phyloP scores from a whole-genome alignment of 169 alveolate genomes.

The Plasmodium vivax region DNA sequence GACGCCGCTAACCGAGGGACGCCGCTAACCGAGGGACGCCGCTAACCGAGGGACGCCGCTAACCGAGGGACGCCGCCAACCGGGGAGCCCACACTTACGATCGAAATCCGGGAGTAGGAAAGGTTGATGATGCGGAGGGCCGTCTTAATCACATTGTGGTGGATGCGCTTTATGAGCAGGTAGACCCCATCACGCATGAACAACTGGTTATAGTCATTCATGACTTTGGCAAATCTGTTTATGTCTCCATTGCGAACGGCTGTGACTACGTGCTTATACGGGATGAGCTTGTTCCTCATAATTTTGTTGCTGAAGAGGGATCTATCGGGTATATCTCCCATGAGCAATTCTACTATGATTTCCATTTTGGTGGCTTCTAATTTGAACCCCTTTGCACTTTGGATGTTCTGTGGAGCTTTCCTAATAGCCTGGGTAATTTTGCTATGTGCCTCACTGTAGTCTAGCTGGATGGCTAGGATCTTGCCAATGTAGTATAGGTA shows the following conservation, averaged over 20 bases:
- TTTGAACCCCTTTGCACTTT: conserved; percentile 92
- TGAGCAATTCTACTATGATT: conserved; percentile 93
- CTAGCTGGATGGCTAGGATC: conserved; percentile 95
- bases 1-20: no score
- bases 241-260: conserved; percentile 95
- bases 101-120: conserved; percentile 92
- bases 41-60: not conserved
- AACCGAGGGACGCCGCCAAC: not conserved
- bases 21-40: not conserved
- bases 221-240: conserved; percentile 87
- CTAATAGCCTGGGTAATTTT: conserved; percentile 92
- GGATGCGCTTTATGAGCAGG: conserved; percentile 91
- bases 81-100: conserved; percentile 76
- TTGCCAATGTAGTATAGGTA: conserved; percentile 94
- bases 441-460: conserved; percentile 93
- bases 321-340: conserved; percentile 98
- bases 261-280: conserved; percentile 92
- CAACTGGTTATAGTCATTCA: conserved; percentile 81
- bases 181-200: conserved; percentile 92
- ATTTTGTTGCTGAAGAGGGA: conserved; percentile 89
- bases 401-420: conserved; percentile 93
- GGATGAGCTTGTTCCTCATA: conserved; percentile 88
- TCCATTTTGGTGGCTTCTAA: conserved; percentile 91
- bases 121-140: conserved; percentile 93
- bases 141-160: conserved; percentile 96